Evolutionary conservation across 2,329 filamentous ascomycete genomes (phyloP), one percentile per base, ranked within the genome.

Genomic region (Cladosporium velox): DNA sequence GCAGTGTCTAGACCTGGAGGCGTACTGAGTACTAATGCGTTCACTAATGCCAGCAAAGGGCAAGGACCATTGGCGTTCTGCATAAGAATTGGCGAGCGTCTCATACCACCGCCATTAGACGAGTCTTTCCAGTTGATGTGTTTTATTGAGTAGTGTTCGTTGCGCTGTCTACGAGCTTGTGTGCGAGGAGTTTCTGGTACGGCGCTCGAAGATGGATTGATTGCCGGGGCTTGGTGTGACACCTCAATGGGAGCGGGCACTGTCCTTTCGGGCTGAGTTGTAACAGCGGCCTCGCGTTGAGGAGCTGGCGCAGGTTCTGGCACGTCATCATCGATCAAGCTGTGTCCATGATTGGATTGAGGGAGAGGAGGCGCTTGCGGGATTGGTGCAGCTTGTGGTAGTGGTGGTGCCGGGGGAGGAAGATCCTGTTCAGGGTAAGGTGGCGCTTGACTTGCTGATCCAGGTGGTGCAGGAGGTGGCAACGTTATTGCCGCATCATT

Each of bases 41-140:
- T 99, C 66, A 98, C 93, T 5, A 99, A 83, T 2, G 95, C 95
- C 30, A 99, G 87, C 15, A 99, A 80, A 1, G 95, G 95, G 77
- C 95, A 99, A 0, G 95, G 95, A 0, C 95, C 95, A 73, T 99
- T 99, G 65, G 90, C 88, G 72, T 97, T 98, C 75, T 99, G 94
- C 3, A 96, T 88, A 49, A 98, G 82, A 65, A 98, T 92, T 0
- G 95, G 94, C 0, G 92, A 94, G n/a, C 86, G 85, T 52, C 92
- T 85, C 44, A 91, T 83, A 64, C 87, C 87, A 14, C 76, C 85
- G 93, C n/a, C 49, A 63, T 87, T 87, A 12, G 76, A 85, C 2
- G 82, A 78, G 76, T 97, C 92, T 67, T 88, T 83, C 93, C 94
- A 98, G 67, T 87, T 88, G 68, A 98, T 89, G 67, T 93, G 93